Percentiles rank a stretch among this genome's conserved stretches.
Evolutionary conservation across 352 stramenopile species (phyloP).

Genomic region (Phytopythium mirpurense): DNA sequence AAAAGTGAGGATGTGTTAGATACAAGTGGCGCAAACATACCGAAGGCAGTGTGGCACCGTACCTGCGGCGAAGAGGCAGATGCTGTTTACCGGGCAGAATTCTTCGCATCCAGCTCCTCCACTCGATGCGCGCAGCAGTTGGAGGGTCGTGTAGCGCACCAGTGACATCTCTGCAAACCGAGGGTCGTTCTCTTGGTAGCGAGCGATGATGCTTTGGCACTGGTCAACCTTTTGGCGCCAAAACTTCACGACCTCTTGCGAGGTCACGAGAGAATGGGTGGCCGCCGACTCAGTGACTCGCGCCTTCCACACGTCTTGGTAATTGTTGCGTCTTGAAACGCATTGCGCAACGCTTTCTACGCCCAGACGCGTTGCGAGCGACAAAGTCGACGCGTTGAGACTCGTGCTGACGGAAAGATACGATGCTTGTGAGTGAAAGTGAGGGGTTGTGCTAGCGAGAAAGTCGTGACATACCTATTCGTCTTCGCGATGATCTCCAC

Average conservation of each 20-base stretch:
- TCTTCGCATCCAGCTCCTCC: not conserved
- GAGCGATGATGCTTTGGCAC: not conserved
- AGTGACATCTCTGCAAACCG: constrained; percentile 21
- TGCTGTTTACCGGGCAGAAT: constrained; percentile 47
- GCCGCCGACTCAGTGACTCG: constrained; percentile 5
- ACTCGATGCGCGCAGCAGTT: not conserved
- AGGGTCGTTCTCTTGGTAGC: not conserved
- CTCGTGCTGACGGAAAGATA: not conserved
- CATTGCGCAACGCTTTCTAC: not conserved
- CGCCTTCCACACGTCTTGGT: constrained; percentile 10
- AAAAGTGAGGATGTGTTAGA: not conserved
- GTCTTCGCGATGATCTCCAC: not conserved
- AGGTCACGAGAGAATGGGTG: constrained; percentile 16
- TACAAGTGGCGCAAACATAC: no score
- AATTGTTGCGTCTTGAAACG: constrained; percentile 6
- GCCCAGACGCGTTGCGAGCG: not conserved
- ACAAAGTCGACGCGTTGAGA: not conserved
- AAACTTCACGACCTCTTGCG: constrained; percentile 19
- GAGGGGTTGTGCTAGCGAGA: no score
- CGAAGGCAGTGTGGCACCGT: not conserved
- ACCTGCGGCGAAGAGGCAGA: constrained; percentile 68
- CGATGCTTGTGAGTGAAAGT: not conserved
- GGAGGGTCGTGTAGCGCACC: constrained; percentile 11
- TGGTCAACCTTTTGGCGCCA: constrained; percentile 17
- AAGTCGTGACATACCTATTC: no score